phyloP scores from a whole-genome alignment of 1,139 yeast species.

The Geotrichum aggregatum region DNA sequence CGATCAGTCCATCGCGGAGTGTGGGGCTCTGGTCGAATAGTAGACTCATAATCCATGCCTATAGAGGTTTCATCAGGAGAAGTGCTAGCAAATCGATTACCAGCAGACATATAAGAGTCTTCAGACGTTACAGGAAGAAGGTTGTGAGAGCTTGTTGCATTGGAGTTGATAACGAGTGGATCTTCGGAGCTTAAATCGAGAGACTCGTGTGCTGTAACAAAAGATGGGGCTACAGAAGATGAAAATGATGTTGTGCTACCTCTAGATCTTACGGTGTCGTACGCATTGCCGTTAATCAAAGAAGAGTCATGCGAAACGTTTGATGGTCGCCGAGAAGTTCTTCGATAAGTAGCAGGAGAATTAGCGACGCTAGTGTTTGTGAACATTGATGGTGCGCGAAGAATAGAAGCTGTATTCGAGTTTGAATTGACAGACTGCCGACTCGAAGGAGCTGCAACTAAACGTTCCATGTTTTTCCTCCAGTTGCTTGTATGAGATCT shows the following conservation, averaged over 20 bases:
- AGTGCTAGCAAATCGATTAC: background rate
- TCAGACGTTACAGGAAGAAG: background rate
- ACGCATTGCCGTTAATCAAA: background rate
- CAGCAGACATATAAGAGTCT: conserved; percentile 2
- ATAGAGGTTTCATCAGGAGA: background rate
- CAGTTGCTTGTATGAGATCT: background rate
- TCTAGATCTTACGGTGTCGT: conserved; percentile 6
- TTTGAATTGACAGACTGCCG: background rate
- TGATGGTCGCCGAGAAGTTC: background rate
- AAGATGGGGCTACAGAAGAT: conserved; percentile 14
- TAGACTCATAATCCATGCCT: conserved; percentile 3
- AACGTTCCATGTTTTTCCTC: conserved; percentile 9
- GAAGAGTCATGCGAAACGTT: background rate
- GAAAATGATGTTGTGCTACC: conserved; percentile 5
- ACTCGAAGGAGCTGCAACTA: background rate
- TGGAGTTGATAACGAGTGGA: background rate
- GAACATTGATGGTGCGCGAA: background rate
- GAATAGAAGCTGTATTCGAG: background rate
- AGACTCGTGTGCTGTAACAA: conserved; percentile 17
- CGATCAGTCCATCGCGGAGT: background rate
- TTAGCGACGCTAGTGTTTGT: background rate
- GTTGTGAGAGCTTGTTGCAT: background rate
- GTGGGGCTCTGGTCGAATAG: conserved; percentile 2
- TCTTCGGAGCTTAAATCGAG: background rate
- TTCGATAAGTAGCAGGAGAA: background rate